A percentile compares a stretch with the other conserved stretches of the same genome.
Evolutionary conservation across 2,329 filamentous ascomycete genomes (phyloP).

Genomic region (Sporothrix phasma): DNA sequence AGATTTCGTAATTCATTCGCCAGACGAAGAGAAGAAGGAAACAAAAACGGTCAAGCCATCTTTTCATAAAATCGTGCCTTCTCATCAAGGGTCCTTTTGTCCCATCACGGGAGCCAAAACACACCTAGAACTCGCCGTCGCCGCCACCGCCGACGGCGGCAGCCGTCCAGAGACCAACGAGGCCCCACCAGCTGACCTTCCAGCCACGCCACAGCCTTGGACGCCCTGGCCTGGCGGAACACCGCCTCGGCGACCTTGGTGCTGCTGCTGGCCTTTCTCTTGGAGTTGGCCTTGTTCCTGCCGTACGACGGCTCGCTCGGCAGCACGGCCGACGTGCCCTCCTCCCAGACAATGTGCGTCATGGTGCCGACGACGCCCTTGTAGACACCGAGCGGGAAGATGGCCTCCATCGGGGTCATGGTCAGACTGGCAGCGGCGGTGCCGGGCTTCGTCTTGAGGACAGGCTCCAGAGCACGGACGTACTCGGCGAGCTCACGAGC

Average conservation of each 20-base stretch:
- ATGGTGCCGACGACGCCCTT: conserved; percentile 84
- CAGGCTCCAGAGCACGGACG: conserved; percentile 36
- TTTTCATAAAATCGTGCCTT: neutral
- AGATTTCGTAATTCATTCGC: conserved; percentile 14
- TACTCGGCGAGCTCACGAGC: conserved; percentile 49
- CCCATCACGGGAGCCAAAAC: neutral
- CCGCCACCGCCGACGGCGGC: conserved; percentile 52
- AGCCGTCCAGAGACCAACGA: conserved; percentile 65
- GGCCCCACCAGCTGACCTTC: conserved; percentile 69
- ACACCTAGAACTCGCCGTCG: conserved; percentile 47
- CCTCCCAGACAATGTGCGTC: conserved; percentile 74
- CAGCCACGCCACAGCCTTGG: conserved; percentile 63
- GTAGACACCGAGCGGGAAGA: conserved; percentile 73
- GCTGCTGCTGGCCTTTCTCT: conserved; percentile 26
- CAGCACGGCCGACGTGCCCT: conserved; percentile 51
- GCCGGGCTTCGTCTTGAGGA: neutral
- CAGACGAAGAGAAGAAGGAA: neutral
- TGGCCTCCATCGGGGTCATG: conserved; percentile 46
- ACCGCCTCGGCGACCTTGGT: conserved; percentile 31
- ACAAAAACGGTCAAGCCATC: neutral
- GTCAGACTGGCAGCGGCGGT: conserved; percentile 4
- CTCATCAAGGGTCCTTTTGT: neutral
- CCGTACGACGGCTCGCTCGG: conserved; percentile 23
- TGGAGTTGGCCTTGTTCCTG: conserved; percentile 23
- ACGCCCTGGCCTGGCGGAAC: conserved; percentile 53